Conservation (phyloP, 2,329 filamentous ascomycete species). For the Lecanoromycetidae sp. region DNA sequence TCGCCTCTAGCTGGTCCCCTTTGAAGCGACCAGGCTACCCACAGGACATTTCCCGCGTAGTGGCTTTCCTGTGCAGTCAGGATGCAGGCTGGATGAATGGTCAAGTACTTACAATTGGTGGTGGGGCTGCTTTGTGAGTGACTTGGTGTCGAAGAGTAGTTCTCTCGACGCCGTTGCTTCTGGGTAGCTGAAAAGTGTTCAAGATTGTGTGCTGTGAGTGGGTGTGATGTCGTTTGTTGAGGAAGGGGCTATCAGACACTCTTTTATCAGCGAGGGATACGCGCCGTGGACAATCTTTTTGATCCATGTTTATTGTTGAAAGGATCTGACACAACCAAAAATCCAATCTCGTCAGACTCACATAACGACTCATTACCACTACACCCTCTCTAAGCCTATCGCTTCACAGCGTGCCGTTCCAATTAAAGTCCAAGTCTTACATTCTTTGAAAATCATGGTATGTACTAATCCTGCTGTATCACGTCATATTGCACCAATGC, state of each 20-base stretch:
- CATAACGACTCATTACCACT: no score
- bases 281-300: not conserved
- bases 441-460: no score
- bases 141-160: not conserved
- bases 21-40: conserved; percentile 36
- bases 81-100: conserved; percentile 36
- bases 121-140: conserved; percentile 4
- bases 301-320: not conserved
- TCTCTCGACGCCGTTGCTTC: not conserved
- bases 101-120: conserved; percentile 4
- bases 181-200: not conserved
- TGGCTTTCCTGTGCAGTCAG: conserved; percentile 32
- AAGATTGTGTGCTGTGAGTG: not conserved
- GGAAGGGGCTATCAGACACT: not conserved
- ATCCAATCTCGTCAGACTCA: no score
- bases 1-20: conserved; percentile 42
- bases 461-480: no score
- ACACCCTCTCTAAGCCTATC: not conserved
- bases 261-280: not conserved
- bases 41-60: conserved; percentile 38
- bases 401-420: not conserved
- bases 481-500: no score
- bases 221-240: not conserved
- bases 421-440: no score
- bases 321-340: not conserved